Base-by-base conservation (phyloP, 768 basidiomycete genomes). In the Auriculariales sp. region DNA sequence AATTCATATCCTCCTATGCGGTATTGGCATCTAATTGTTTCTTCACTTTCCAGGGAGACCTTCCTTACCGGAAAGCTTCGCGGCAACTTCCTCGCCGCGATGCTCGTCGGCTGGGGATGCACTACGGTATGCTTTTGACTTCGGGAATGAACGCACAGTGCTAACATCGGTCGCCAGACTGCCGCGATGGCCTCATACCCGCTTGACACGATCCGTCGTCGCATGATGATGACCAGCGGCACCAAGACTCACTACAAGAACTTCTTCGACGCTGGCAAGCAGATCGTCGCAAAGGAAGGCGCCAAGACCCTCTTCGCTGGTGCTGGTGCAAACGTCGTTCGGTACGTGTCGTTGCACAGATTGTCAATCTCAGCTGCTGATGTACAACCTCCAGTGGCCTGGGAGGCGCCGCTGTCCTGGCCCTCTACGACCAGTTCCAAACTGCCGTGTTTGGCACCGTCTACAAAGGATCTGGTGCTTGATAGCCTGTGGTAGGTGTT, bases 221-320 rank as follows among this genome's bases (percentile, higher is more conserved):
- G 71, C 48, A 72, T 71, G 70, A 71, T 71, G 71, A 71, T 71
- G 70, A 67, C 68, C 12, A 66, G 65, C 0, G 70, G 68, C 27
- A 63, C 67, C 52, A 61, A 59, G 63, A 64, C 67, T 30, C 62
- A 49, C n/a, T 71, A 71, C 55, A 69, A 60, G 44, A 61, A 61
- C 24, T 68, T 65, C 51, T 51, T 71, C 17, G 66, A 71, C 29
- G 70, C 69, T 7, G 62, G 58, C 14, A 58, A 56, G 47, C 62
- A 71, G 48, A 71, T 71, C 25, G 54, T 66, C 11, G 64, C 58
- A n/a, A 70, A 65, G 47, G 69, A 71, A 53, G 70, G 70, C 3
- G 47, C 50, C 17, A 66, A 58, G 47, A 56, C 68, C 0, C 55
- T 71, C 28, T 69, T 71, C 53, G 39, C 39, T 24, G 53, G 53